Evolutionary conservation across 2,329 filamentous ascomycete genomes (phyloP).

Genomic region (Tothia fuscella): DNA sequence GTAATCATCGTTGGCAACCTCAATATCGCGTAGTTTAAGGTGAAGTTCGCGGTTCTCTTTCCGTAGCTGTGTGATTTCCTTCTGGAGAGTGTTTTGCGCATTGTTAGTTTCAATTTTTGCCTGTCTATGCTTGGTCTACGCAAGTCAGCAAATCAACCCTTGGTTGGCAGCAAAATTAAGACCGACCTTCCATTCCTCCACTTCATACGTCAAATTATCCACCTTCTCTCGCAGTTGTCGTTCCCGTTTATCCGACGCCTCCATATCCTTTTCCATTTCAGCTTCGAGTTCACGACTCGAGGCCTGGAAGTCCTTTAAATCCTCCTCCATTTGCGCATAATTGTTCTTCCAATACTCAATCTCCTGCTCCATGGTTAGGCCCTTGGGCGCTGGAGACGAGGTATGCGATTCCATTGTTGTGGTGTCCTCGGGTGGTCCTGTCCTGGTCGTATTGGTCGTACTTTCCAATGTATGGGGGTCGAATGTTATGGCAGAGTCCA

Average conservation of each 20-base stretch:
- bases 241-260: conserved; percentile 89
- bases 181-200: conserved; percentile 94
- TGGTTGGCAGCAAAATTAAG: background rate
- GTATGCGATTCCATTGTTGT: conserved; percentile 5
- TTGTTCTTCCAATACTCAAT: conserved; percentile 92
- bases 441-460: too few species aligned
- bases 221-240: conserved; percentile 75
- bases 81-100: conserved; percentile 78
- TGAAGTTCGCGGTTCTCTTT: conserved; percentile 73
- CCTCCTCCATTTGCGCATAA: conserved; percentile 83
- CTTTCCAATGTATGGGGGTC: too few species aligned
- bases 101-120: conserved; percentile 77
- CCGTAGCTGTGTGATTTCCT: conserved; percentile 86
- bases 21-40: conserved; percentile 79
- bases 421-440: too few species aligned
- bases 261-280: conserved; percentile 91
- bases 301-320: conserved; percentile 85
- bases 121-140: conserved; percentile 87
- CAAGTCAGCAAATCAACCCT: conserved; percentile 7
- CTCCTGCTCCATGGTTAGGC: conserved; percentile 52
- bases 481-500: too few species aligned
- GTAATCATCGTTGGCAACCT: conserved; percentile 97
- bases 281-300: conserved; percentile 90
- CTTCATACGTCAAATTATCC: conserved; percentile 73
- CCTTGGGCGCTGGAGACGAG: conserved; percentile 10